phyloP scores from a whole-genome alignment of 306 rosid species.

The Oxytropis ochrocephala region DNA sequence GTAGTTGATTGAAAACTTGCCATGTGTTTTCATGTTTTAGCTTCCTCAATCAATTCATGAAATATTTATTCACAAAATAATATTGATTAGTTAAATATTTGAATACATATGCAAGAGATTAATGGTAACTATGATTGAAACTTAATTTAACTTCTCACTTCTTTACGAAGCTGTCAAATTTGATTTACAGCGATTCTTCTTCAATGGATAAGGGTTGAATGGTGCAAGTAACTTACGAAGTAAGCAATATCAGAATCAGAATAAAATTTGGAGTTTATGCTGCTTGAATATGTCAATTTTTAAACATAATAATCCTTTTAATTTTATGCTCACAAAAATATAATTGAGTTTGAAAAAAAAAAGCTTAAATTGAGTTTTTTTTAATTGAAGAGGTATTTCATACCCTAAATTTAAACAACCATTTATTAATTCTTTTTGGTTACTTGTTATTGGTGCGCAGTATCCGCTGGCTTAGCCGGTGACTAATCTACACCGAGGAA shows the following conservation, averaged over 20 bases:
- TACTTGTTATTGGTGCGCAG: too few species aligned
- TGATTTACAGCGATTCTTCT: conserved; percentile 19
- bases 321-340: too few species aligned
- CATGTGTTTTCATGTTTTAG: conserved; percentile 16
- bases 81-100: neutral
- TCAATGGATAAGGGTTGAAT: conserved; percentile 35
- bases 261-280: neutral
- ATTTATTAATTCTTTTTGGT: too few species aligned
- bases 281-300: neutral
- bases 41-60: conserved; percentile 23
- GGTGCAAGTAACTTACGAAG: conserved; percentile 14
- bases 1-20: conserved; percentile 8
- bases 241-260: conserved; percentile 20
- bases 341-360: neutral
- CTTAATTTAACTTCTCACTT: neutral
- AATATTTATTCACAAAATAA: neutral
- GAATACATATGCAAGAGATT: conserved; percentile 5
- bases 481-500: too few species aligned
- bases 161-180: conserved; percentile 15
- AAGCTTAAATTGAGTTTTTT: neutral
- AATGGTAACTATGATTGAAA: conserved; percentile 7
- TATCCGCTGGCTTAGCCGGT: too few species aligned
- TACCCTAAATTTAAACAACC: neutral
- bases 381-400: neutral
- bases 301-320: neutral